A percentile compares a stretch with the other conserved stretches of the same genome.
Evolutionary conservation across 139 green algal genomes (phyloP).

Genomic region (Zygnema circumcarinatum): DNA sequence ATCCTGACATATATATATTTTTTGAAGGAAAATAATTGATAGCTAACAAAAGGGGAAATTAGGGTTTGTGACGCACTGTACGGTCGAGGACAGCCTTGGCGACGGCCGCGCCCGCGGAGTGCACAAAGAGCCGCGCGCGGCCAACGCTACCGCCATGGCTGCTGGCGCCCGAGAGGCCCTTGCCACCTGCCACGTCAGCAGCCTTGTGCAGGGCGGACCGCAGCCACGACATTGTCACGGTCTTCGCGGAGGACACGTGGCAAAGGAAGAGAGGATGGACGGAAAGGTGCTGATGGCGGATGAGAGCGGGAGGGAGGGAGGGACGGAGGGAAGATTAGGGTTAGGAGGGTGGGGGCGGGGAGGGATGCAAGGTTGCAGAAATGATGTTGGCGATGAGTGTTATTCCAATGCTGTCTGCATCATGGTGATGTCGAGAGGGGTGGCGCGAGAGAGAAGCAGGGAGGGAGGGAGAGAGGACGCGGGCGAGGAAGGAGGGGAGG

Average conservation of each 20-base stretch:
- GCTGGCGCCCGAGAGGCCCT: neutral
- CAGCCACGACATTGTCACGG: slow-evolving; percentile 44
- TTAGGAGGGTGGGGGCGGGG: neutral
- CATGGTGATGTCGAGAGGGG: neutral
- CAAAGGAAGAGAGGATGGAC: neutral
- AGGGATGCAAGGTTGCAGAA: neutral
- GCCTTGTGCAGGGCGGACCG: slow-evolving; percentile 37
- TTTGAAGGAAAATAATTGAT: neutral
- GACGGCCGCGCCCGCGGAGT: neutral
- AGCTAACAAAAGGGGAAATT: neutral
- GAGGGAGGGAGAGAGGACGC: slow-evolving; percentile 9
- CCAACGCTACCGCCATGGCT: neutral
- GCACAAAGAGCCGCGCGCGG: neutral
- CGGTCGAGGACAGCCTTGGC: slow-evolving; percentile 1
- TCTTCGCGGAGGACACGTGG: neutral
- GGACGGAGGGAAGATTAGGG: neutral
- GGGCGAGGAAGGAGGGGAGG: neutral
- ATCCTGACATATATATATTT: slow-evolving; percentile 3
- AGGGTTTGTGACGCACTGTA: neutral
- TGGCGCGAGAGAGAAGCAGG: neutral
- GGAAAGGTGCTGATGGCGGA: neutral
- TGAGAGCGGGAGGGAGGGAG: neutral
- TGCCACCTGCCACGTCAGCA: slow-evolving; percentile 25
- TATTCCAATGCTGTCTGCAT: too few relatives aligned
- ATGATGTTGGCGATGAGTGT: too few relatives aligned